Percentiles rank a stretch among this genome's conserved stretches.
phyloP scores from a whole-genome alignment of 257 asterid genomes.

The Plantago elongata region DNA sequence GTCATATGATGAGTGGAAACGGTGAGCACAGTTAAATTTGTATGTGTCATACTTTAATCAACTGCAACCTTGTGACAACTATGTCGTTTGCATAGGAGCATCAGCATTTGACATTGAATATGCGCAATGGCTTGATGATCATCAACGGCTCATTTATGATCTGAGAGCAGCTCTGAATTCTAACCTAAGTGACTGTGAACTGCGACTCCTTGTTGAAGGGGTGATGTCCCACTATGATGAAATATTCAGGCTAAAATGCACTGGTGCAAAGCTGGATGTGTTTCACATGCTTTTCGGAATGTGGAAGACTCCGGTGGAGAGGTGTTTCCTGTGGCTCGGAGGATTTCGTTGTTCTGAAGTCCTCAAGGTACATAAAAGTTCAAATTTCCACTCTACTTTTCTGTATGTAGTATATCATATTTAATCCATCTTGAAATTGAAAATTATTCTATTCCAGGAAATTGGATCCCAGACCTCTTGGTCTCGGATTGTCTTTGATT shows the following conservation, averaged over 20 bases:
- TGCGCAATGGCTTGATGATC: slow-evolving; percentile 83
- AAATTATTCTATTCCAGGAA: too few relatives aligned
- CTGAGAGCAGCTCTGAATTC: slow-evolving; percentile 71
- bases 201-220: slow-evolving; percentile 61
- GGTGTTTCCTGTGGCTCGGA: slow-evolving; percentile 98
- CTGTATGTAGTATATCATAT: too few relatives aligned
- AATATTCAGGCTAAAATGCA: slow-evolving; percentile 55
- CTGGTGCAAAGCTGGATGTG: slow-evolving; percentile 65
- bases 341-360: slow-evolving; percentile 89
- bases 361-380: slow-evolving; percentile 52
- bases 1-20: slow-evolving; percentile 43
- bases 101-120: slow-evolving; percentile 79
- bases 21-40: slow-evolving; percentile 35
- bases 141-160: slow-evolving; percentile 51
- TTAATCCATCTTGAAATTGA: too few relatives aligned
- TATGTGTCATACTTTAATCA: background rate
- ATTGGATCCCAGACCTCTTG: too few relatives aligned
- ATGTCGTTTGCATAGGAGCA: slow-evolving; percentile 37
- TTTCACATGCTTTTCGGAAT: slow-evolving; percentile 92
- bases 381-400: too few relatives aligned
- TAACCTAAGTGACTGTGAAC: slow-evolving; percentile 50
- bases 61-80: background rate
- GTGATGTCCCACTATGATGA: slow-evolving; percentile 84
- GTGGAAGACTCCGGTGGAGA: slow-evolving; percentile 92
- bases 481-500: too few relatives aligned